Percentiles rank a stretch among this genome's conserved stretches.
These are phyloP conservation scores for Tylopilus subfusipes DNA, from an alignment of 768 basidiomycete species.

Conservation along the genomic window DNA sequence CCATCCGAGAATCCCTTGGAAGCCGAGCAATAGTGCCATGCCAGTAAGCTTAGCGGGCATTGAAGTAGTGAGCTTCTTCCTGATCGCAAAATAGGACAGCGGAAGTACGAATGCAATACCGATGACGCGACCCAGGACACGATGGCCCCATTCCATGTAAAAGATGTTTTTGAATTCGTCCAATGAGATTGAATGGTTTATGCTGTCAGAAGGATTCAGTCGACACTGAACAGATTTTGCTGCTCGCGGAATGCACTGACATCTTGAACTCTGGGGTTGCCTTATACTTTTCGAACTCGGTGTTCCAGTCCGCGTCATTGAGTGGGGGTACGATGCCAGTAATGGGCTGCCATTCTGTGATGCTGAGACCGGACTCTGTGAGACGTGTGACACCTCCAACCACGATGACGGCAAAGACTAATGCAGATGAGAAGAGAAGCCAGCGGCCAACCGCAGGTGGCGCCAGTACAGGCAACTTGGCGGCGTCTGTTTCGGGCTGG, in stretches of 20 bases:
- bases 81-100: slow-evolving; percentile 71
- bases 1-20: slow-evolving; percentile 93
- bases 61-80: slow-evolving; percentile 62
- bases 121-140: slow-evolving; percentile 85
- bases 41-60: slow-evolving; percentile 64
- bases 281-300: slow-evolving; percentile 92
- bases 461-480: slow-evolving; percentile 54
- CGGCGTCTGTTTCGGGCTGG: slow-evolving; percentile 11
- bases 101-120: slow-evolving; percentile 83
- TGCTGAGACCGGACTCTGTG: slow-evolving; percentile 95
- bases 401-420: slow-evolving; percentile 90
- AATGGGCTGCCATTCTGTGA: slow-evolving; percentile 96
- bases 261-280: slow-evolving; percentile 93
- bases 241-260: slow-evolving; percentile 46
- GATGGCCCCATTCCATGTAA: slow-evolving; percentile 98
- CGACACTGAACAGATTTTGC: neutral
- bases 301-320: slow-evolving; percentile 70
- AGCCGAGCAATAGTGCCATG: slow-evolving; percentile 79
- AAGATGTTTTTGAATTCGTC: slow-evolving; percentile 95
- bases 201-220: slow-evolving; percentile 40
- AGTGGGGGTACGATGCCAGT: slow-evolving; percentile 86
- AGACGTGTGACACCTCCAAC: slow-evolving; percentile 95
- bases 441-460: slow-evolving; percentile 73
- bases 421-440: slow-evolving; percentile 78
- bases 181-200: slow-evolving; percentile 85